A percentile compares a stretch with the other conserved stretches of the same genome.
phyloP scores from a whole-genome alignment of 2,329 filamentous ascomycete genomes.

The Metarhizium robertsii region DNA sequence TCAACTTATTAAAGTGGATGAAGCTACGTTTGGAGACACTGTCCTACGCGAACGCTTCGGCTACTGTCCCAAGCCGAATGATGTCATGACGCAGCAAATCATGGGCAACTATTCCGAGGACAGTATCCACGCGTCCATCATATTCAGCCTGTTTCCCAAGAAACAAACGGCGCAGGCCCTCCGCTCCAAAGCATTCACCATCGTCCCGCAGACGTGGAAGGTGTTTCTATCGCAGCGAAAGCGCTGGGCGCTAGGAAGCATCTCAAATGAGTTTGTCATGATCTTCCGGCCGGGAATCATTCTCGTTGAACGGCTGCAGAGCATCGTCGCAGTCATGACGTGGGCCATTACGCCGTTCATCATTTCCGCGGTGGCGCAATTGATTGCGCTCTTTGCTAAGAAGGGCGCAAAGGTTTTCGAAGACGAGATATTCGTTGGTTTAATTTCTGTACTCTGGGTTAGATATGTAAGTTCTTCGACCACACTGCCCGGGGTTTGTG shows the following conservation, averaged over 20 bases:
- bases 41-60: constrained; percentile 37
- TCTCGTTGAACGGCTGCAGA: constrained; percentile 33
- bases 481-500: not conserved
- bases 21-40: constrained; percentile 36
- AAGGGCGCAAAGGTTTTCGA: constrained; percentile 22
- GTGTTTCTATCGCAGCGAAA: constrained; percentile 40
- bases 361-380: constrained; percentile 27
- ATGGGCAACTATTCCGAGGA: constrained; percentile 40
- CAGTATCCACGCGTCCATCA: constrained; percentile 38
- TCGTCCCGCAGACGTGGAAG: constrained; percentile 33
- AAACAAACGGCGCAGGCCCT: constrained; percentile 37
- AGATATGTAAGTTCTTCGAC: constrained; percentile 25
- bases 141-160: constrained; percentile 34
- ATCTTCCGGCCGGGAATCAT: constrained; percentile 33
- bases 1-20: constrained; percentile 38
- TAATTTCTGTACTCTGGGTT: constrained; percentile 27
- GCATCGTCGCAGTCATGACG: constrained; percentile 34
- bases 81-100: constrained; percentile 38
- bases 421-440: constrained; percentile 25
- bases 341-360: constrained; percentile 37
- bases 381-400: constrained; percentile 25
- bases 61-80: constrained; percentile 38
- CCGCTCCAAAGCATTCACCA: constrained; percentile 35
- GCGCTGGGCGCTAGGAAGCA: constrained; percentile 38
- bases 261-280: constrained; percentile 39